Evolutionary conservation across 2,329 filamentous ascomycete genomes (phyloP), one percentile per base, ranked within the genome.

Genomic region (Alternaria viburni): DNA sequence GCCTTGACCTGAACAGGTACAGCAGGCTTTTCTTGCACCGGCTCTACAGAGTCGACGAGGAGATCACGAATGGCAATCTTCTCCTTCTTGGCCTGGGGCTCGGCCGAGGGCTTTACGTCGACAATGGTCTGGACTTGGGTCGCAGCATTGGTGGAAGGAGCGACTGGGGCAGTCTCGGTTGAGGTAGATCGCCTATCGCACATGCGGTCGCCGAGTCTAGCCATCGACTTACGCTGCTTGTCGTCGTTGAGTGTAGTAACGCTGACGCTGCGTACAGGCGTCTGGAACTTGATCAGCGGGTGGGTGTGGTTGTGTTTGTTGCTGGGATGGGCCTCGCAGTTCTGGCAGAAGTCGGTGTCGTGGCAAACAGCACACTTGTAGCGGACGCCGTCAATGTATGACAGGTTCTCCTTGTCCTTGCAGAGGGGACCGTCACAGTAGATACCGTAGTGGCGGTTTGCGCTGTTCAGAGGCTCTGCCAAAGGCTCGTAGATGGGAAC

Each of bases 361-460:
- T 96, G 87, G 84, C 96, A 99, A 60, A 99, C 91, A 56, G 95
- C 93, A 78, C 96, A 99, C 88, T 99, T 99, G 87, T 96, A 99
- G 68, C 96, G 92, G 64, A 91, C 87, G 55, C 96, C 96, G 57
- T 86, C 86, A 74, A 99, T 97, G 83, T 88, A 85, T 75, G 84
- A 77, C 77, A 85, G 78, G 69, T 81, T 70, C 73, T 85, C 71
- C 81, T 84, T 84, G 73, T 83, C 82, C 63, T 86, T 86, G 86
- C 96, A 99, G 46, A 97, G 86, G 23, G 94, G 94, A 1, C 96
- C 96, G 79, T 99, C 96, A 77, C 96, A 99, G 86, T 91, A 96
- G 77, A 98, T 95, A 61, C 94, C 95, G 67, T 86, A 85, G 78
- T 99, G 96, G 44, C 88, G 85, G 61, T 84, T 81, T 49, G 78